phyloP scores from a whole-genome alignment of 306 rosid species.

The Vigna hirtella region DNA sequence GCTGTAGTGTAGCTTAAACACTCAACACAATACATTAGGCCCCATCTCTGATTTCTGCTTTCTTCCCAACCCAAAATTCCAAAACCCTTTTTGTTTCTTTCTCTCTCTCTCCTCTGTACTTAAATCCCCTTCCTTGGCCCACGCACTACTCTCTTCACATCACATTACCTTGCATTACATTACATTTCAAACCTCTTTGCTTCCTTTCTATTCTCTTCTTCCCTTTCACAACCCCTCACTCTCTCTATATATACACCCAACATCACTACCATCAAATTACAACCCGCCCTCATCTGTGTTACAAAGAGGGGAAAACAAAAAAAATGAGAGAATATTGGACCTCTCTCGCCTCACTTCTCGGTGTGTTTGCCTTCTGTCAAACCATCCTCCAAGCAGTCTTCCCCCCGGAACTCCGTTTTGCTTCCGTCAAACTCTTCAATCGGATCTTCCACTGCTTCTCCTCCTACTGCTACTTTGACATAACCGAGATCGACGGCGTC shows the following conservation, averaged over 20 bases:
- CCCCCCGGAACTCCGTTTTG: slow-evolving; percentile 94
- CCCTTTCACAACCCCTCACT: not conserved
- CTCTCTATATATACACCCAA: slow-evolving; percentile 57
- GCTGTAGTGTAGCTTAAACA: not conserved
- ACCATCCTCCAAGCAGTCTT: slow-evolving; percentile 75
- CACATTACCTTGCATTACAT: not conserved
- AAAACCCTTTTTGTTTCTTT: slow-evolving; percentile 53
- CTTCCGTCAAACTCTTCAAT: slow-evolving; percentile 61
- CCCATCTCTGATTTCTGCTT: slow-evolving; percentile 58
- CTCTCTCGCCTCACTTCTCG: slow-evolving; percentile 78
- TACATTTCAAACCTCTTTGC: slow-evolving; percentile 9
- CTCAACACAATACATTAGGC: slow-evolving; percentile 30
- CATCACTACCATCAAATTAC: slow-evolving; percentile 26
- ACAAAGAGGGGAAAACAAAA: not conserved
- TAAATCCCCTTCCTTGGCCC: slow-evolving; percentile 47
- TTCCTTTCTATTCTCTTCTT: not conserved
- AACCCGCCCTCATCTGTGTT: not conserved
- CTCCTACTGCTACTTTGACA: slow-evolving; percentile 83
- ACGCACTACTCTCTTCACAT: slow-evolving; percentile 52
- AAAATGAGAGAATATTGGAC: slow-evolving; percentile 88
- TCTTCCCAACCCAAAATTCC: slow-evolving; percentile 53
- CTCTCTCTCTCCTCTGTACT: slow-evolving; percentile 52
- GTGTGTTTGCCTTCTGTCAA: slow-evolving; percentile 89
- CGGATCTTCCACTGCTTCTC: slow-evolving; percentile 75
- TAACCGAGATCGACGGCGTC: slow-evolving; percentile 95